phyloP scores from a whole-genome alignment of 2,329 filamentous ascomycete species.

The Cladorrhinum sp. region DNA sequence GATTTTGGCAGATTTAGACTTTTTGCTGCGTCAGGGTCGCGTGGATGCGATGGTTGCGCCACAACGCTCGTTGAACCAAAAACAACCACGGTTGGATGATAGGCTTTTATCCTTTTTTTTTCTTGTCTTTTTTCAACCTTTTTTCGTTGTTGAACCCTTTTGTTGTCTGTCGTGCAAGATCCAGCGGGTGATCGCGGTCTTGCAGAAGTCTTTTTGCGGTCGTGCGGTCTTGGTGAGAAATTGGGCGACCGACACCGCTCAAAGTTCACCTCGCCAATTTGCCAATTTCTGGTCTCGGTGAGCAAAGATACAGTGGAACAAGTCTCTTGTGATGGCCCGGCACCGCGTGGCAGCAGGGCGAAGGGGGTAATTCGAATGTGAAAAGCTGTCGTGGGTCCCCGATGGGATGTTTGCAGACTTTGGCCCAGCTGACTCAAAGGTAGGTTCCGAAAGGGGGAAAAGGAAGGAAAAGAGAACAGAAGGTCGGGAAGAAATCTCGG shows the following conservation, averaged over 20 bases:
- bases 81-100: neutral
- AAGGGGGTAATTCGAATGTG: neutral
- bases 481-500: conserved; percentile 26
- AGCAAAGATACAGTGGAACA: conserved; percentile 1
- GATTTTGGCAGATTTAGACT: neutral
- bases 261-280: neutral
- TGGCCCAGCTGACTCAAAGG: conserved; percentile 9
- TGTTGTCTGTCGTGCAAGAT: neutral
- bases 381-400: conserved; percentile 14
- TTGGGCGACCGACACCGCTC: neutral
- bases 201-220: neutral
- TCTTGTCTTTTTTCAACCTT: neutral
- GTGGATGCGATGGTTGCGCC: neutral
- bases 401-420: conserved; percentile 17
- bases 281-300: neutral
- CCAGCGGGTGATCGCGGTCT: neutral
- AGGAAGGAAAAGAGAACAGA: conserved; percentile 19
- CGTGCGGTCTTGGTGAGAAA: neutral
- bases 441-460: conserved; percentile 12
- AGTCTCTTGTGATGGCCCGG: neutral
- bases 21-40: neutral
- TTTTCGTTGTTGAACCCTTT: neutral
- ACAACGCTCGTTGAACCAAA: neutral
- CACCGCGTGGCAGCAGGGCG: neutral
- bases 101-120: neutral